Evolutionary conservation across 371 early-diverging fungal species (phyloP).

Genomic region (Mucor circinelloides): DNA sequence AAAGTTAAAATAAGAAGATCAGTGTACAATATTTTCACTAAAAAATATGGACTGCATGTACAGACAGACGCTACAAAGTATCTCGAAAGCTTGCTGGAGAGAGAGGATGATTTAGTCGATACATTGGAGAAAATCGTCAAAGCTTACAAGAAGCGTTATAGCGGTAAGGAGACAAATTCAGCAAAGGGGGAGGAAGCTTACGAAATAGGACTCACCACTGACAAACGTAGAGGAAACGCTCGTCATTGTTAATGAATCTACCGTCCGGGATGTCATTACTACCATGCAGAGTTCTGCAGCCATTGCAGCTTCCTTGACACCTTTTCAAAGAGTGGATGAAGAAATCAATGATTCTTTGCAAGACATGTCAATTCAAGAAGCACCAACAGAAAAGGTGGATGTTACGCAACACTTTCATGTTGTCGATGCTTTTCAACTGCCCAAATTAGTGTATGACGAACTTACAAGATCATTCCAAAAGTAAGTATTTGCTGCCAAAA

Average conservation of each 20-base stretch:
- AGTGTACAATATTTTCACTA: conserved; percentile 60
- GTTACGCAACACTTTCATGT: conserved; percentile 69
- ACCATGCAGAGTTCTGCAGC: conserved; percentile 29
- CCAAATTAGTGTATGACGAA: conserved; percentile 67
- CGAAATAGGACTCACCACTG: not conserved
- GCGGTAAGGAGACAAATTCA: conserved; percentile 17
- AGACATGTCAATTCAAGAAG: conserved; percentile 35
- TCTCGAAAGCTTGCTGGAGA: conserved; percentile 50
- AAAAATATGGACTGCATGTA: conserved; percentile 72
- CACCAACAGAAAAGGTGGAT: conserved; percentile 45
- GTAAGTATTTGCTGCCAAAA: conserved; percentile 15
- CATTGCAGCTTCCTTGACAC: conserved; percentile 25
- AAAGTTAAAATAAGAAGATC: conserved; percentile 20
- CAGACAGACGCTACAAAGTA: conserved; percentile 70
- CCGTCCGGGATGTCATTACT: conserved; percentile 28
- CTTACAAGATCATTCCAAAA: conserved; percentile 65
- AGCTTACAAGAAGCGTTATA: conserved; percentile 55
- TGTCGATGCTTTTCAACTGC: conserved; percentile 74
- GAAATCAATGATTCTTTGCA: conserved; percentile 33
- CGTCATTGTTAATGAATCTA: conserved; percentile 40
- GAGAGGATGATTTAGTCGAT: conserved; percentile 41
- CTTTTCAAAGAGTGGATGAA: conserved; percentile 26
- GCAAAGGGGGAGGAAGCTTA: not conserved
- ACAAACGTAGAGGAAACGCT: conserved; percentile 12
- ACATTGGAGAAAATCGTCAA: conserved; percentile 67